These are phyloP conservation scores for Sphaerulina musiva DNA, from an alignment of 2,329 filamentous ascomycete species.

Conservation along the genomic window DNA sequence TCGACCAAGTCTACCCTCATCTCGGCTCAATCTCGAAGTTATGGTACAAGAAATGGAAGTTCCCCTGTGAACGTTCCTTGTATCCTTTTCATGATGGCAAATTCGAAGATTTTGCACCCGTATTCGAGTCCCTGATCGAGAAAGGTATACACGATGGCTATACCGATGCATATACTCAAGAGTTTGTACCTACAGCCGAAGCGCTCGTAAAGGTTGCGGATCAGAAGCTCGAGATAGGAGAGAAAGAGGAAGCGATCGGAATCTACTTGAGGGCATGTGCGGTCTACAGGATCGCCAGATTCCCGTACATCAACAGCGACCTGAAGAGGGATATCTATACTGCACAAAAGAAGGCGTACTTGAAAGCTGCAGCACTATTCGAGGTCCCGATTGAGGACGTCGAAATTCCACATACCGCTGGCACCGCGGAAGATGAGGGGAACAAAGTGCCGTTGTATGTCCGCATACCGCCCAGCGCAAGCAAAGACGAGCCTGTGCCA, in stretches of 20 bases:
- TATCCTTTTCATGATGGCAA: constrained; percentile 30
- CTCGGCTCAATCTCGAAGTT: constrained; percentile 55
- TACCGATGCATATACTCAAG: constrained; percentile 34
- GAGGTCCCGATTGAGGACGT: constrained; percentile 36
- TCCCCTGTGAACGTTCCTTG: constrained; percentile 29
- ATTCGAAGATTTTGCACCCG: constrained; percentile 36
- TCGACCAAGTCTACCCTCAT: constrained; percentile 48
- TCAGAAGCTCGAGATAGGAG: constrained; percentile 17
- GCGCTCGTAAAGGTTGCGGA: constrained; percentile 31
- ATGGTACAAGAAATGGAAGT: constrained; percentile 36
- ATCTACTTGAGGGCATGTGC: constrained; percentile 35
- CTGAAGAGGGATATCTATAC: constrained; percentile 33
- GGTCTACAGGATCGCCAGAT: constrained; percentile 35
- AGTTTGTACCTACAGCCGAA: constrained; percentile 34
- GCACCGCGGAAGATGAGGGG: constrained; percentile 31
- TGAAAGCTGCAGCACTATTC: constrained; percentile 33
- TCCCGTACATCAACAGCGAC: constrained; percentile 35
- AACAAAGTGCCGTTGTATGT: constrained; percentile 37
- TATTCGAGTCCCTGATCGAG: constrained; percentile 34
- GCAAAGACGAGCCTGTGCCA: constrained; percentile 35
- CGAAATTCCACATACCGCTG: constrained; percentile 36
- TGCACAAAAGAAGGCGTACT: constrained; percentile 35
- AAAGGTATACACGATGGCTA: constrained; percentile 37
- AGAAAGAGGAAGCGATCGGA: constrained; percentile 27
- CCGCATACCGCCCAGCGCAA: constrained; percentile 32